Conservation (phyloP, 495 filamentous ascomycete species). For the Xylaria nigripes region DNA sequence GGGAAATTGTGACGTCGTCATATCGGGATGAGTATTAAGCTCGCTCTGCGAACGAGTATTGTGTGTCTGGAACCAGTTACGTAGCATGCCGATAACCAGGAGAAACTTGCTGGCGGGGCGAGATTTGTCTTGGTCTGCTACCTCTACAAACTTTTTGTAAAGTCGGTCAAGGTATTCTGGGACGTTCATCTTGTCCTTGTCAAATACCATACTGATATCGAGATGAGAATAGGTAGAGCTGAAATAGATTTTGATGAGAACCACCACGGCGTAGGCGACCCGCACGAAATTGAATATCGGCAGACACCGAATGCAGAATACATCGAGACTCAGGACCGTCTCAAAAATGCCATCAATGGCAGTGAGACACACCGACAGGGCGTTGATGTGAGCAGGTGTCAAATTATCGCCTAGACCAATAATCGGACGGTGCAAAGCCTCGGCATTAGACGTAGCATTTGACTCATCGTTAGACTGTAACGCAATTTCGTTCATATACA, state of each 20-base stretch:
- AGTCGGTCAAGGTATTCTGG: constrained; percentile 65
- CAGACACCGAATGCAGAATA: constrained; percentile 55
- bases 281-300: constrained; percentile 74
- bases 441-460: constrained; percentile 37
- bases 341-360: constrained; percentile 70
- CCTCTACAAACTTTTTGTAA: constrained; percentile 55
- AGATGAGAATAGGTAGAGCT: constrained; percentile 58
- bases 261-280: constrained; percentile 72
- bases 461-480: constrained; percentile 62
- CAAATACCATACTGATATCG: constrained; percentile 68
- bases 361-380: constrained; percentile 60
- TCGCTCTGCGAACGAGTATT: constrained; percentile 5
- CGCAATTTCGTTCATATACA: constrained; percentile 84
- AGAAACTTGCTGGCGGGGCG: constrained; percentile 69
- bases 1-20: neutral
- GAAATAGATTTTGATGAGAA: constrained; percentile 82
- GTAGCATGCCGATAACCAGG: constrained; percentile 64
- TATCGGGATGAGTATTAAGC: constrained; percentile 2
- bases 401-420: constrained; percentile 37
- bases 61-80: constrained; percentile 58
- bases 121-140: constrained; percentile 55
- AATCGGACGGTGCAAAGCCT: constrained; percentile 34
- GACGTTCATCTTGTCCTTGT: constrained; percentile 63
- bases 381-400: constrained; percentile 58
- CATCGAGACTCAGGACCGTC: constrained; percentile 53